Evolutionary conservation across 129 eudicot genomes (phyloP).

Genomic region (Glebionis coronaria): DNA sequence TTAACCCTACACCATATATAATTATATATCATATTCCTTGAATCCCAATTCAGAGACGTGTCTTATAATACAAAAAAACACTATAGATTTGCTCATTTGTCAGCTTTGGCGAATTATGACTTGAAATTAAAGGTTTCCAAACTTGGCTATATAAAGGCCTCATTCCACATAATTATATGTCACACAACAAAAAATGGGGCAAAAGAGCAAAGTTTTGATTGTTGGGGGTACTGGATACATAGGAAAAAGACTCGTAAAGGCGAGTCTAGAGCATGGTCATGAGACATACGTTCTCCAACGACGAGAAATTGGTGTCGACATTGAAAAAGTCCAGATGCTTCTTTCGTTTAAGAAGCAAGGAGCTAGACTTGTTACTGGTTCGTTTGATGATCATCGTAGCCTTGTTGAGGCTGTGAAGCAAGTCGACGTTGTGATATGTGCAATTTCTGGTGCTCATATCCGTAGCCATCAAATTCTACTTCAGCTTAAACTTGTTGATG

Average conservation of each 20-base stretch:
- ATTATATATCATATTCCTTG: too few species aligned
- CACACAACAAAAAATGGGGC: slow-evolving; percentile 10
- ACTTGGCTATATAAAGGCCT: too few species aligned
- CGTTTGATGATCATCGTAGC: slow-evolving; percentile 59
- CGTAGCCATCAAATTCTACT: slow-evolving; percentile 57
- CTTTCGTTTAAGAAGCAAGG: slow-evolving; percentile 66
- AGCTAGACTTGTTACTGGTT: slow-evolving; percentile 55
- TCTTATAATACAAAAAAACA: too few species aligned
- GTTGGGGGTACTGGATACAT: slow-evolving; percentile 56
- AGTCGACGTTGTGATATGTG: slow-evolving; percentile 71
- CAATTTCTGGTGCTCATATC: slow-evolving; percentile 72
- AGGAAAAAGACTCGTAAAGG: slow-evolving; percentile 50
- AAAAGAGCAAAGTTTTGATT: slow-evolving; percentile 44
- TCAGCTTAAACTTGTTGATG: slow-evolving; percentile 81
- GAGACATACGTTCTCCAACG: slow-evolving; percentile 44
- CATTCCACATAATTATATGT: too few species aligned
- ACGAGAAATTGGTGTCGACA: slow-evolving; percentile 49
- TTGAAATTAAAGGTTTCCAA: too few species aligned
- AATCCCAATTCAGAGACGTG: too few species aligned
- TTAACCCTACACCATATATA: too few species aligned
- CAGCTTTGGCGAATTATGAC: too few species aligned
- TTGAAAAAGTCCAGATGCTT: slow-evolving; percentile 61
- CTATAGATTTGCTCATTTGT: too few species aligned
- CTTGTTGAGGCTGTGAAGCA: slow-evolving; percentile 68
- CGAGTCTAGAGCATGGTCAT: slow-evolving; percentile 51